phyloP scores from a whole-genome alignment of 805 yeast genomes.

The Candida incommunis region DNA sequence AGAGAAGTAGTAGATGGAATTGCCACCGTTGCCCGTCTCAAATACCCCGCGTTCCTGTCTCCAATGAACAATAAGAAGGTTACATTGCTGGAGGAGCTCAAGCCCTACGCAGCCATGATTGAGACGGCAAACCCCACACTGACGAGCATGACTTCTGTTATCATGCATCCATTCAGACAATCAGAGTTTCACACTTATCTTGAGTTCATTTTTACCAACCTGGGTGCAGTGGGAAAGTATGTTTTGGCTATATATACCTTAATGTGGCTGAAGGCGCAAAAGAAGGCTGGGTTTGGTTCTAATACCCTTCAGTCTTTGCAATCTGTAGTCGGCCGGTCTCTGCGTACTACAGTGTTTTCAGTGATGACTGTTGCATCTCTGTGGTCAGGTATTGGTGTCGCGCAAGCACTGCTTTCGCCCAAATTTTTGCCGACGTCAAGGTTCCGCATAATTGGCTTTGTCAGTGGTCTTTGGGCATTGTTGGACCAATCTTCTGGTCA shows the following conservation, averaged over 20 bases:
- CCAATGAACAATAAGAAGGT: constrained; percentile 14
- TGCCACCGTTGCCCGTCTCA: constrained; percentile 16
- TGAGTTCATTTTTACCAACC: constrained; percentile 14
- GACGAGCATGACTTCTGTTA: neutral
- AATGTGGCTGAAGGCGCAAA: constrained; percentile 8
- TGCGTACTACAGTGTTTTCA: constrained; percentile 20
- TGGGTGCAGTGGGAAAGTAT: constrained; percentile 14
- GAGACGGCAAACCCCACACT: neutral
- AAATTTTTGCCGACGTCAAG: constrained; percentile 19
- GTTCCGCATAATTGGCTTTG: constrained; percentile 25
- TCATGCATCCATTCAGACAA: constrained; percentile 4
- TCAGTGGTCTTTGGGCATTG: constrained; percentile 28
- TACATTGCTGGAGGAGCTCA: constrained; percentile 9
- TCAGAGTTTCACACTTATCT: constrained; percentile 13
- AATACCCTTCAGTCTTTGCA: constrained; percentile 4
- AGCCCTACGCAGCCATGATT: constrained; percentile 1
- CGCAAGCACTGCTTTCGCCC: constrained; percentile 20
- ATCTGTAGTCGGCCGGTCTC: constrained; percentile 12
- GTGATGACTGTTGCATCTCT: constrained; percentile 23
- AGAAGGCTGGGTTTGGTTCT: neutral
- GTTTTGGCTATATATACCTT: constrained; percentile 17
- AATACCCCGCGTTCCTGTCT: constrained; percentile 21
- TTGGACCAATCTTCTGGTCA: constrained; percentile 21
- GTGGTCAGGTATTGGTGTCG: constrained; percentile 25
- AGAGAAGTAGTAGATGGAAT: constrained; percentile 19